phyloP scores from a whole-genome alignment of 2,329 filamentous ascomycete genomes.

The Polychaeton citri region DNA sequence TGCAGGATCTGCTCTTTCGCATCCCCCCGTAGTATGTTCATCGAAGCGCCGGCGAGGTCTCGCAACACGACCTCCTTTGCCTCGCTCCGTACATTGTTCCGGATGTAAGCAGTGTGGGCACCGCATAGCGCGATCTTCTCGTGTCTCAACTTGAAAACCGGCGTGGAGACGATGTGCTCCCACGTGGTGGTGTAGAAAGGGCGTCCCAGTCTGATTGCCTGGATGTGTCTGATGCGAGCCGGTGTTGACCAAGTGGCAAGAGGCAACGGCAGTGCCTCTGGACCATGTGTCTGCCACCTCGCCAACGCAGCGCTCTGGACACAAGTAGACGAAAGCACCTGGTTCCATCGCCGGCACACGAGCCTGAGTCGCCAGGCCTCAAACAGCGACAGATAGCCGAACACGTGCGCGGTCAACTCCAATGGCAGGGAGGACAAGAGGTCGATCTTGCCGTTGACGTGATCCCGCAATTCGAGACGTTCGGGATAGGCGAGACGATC shows the following conservation, averaged over 20 bases:
- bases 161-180: not conserved
- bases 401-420: conserved; percentile 24
- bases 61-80: not conserved
- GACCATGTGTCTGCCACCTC: conserved; percentile 4
- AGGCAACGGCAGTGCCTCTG: conserved; percentile 4
- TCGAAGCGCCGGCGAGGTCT: not conserved
- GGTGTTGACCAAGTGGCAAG: not conserved
- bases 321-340: conserved; percentile 13
- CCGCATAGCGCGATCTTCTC: not conserved
- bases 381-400: conserved; percentile 14
- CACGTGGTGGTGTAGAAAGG: conserved; percentile 5
- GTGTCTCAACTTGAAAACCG: not conserved
- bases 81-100: not conserved
- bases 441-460: conserved; percentile 12
- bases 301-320: conserved; percentile 3
- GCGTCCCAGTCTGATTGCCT: conserved; percentile 6
- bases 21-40: not conserved
- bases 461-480: not conserved
- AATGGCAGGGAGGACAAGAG: conserved; percentile 23
- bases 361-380: conserved; percentile 16
- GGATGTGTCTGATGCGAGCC: conserved; percentile 6
- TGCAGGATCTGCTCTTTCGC: not conserved
- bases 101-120: not conserved
- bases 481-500: not conserved
- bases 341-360: conserved; percentile 22